Percentiles rank a stretch among this genome's conserved stretches.
Evolutionary conservation across 1,284 basidiomycete genomes (phyloP).

Genomic region (Apiotrichum sp.): DNA sequence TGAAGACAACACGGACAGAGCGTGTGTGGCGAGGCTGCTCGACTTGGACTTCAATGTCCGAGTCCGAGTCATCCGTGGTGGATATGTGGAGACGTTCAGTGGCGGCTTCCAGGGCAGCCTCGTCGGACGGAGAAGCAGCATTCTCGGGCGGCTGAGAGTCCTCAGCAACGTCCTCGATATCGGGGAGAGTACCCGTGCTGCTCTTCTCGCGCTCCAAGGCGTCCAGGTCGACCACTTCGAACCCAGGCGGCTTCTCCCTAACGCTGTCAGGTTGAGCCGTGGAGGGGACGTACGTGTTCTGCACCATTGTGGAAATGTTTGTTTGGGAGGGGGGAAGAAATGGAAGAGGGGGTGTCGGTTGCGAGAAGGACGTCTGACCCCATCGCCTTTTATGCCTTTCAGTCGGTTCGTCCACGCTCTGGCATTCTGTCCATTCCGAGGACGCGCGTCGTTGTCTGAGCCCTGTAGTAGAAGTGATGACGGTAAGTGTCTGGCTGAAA

Average conservation of each 20-base stretch:
- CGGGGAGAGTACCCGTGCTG: neutral
- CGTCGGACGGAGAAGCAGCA: neutral
- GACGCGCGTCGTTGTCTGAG: too few species aligned
- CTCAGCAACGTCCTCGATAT: neutral
- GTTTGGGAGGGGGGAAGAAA: too few species aligned
- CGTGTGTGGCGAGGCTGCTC: neutral
- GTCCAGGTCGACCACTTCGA: conserved; percentile 1
- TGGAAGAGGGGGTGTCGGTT: too few species aligned
- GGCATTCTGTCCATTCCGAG: too few species aligned
- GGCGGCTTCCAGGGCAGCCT: neutral
- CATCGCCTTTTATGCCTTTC: too few species aligned
- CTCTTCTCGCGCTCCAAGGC: neutral
- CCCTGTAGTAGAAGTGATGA: too few species aligned
- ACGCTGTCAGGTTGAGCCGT: conserved; percentile 11
- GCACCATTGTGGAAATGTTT: too few species aligned
- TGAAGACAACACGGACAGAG: conserved; percentile 1
- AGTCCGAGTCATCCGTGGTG: neutral
- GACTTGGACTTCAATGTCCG: neutral
- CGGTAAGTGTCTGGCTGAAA: too few species aligned
- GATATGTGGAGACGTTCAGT: neutral
- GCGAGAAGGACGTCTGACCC: too few species aligned
- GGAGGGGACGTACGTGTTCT: neutral
- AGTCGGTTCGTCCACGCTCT: too few species aligned
- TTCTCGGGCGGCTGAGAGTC: neutral
- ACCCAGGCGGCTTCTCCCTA: conserved; percentile 14